Evolutionary conservation across 2,329 filamentous ascomycete species (phyloP).

Genomic region (Fusarium verrucosum): DNA sequence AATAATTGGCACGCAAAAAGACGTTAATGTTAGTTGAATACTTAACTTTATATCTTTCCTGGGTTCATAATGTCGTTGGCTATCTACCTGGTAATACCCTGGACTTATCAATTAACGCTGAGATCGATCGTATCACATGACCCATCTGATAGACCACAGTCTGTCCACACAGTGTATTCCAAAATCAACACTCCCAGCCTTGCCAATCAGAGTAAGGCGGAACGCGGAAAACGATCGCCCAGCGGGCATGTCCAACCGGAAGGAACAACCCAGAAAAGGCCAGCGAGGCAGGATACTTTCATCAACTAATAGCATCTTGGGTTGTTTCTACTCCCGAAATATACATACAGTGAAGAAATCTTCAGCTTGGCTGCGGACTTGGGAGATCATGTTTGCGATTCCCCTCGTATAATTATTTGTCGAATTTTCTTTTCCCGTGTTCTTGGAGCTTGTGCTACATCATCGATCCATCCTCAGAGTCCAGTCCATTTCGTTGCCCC

Average conservation of each 20-base stretch:
- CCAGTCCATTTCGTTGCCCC: conserved; percentile 31
- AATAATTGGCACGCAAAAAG: background rate
- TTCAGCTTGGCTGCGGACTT: conserved; percentile 26
- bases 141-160: conserved; percentile 38
- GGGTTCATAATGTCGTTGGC: background rate
- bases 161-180: conserved; percentile 13
- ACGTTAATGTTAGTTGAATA: too few species aligned
- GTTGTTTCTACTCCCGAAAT: conserved; percentile 27
- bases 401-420: conserved; percentile 36
- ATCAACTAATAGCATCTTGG: conserved; percentile 25
- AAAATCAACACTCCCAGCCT: conserved; percentile 9
- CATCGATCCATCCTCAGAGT: conserved; percentile 13
- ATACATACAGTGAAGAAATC: conserved; percentile 15
- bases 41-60: too few species aligned
- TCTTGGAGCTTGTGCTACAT: conserved; percentile 23
- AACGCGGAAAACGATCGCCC: conserved; percentile 38
- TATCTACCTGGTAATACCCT: background rate
- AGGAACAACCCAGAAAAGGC: conserved; percentile 44
- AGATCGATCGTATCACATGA: conserved; percentile 42
- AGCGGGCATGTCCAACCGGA: conserved; percentile 34
- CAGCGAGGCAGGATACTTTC: conserved; percentile 45
- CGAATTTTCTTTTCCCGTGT: conserved; percentile 32
- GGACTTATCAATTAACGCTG: background rate
- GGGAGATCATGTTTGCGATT: conserved; percentile 40
- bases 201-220: conserved; percentile 44